Percentiles rank a stretch among this genome's conserved stretches.
Conservation (phyloP, 2,329 filamentous ascomycete species). For the Cercospora sp. region DNA sequence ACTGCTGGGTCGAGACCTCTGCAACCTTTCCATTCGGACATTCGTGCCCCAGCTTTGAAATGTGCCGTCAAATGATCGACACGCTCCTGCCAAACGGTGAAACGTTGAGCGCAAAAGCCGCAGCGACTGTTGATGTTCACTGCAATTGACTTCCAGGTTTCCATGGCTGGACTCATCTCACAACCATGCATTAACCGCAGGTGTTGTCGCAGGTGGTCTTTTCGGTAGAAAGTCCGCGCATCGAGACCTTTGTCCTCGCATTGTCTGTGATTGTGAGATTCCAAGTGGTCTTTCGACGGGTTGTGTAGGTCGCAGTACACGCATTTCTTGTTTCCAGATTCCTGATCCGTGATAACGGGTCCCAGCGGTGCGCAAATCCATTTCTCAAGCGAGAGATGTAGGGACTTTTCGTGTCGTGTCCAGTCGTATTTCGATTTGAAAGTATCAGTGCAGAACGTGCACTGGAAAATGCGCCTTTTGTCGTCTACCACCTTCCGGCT, state of each 20-base stretch:
- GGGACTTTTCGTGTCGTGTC: slow-evolving; percentile 65
- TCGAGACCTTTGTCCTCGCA: slow-evolving; percentile 67
- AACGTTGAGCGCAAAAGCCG: slow-evolving; percentile 53
- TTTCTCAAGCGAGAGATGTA: slow-evolving; percentile 67
- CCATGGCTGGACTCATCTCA: slow-evolving; percentile 62
- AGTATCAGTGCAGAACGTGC: slow-evolving; percentile 59
- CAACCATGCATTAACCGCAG: slow-evolving; percentile 60
- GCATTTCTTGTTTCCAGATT: slow-evolving; percentile 58
- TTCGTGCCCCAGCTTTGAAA: slow-evolving; percentile 55
- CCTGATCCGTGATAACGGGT: slow-evolving; percentile 56
- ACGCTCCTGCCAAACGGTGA: slow-evolving; percentile 54
- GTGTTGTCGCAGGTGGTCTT: slow-evolving; percentile 64
- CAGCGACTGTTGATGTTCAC: slow-evolving; percentile 56
- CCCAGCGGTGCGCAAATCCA: slow-evolving; percentile 61
- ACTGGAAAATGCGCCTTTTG: slow-evolving; percentile 54
- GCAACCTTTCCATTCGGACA: slow-evolving; percentile 58
- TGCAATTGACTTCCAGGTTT: slow-evolving; percentile 63
- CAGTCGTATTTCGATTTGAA: slow-evolving; percentile 61
- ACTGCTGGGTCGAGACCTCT: slow-evolving; percentile 53
- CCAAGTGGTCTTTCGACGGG: slow-evolving; percentile 57
- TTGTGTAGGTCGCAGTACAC: slow-evolving; percentile 59
- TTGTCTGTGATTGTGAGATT: slow-evolving; percentile 59
- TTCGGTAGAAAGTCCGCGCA: slow-evolving; percentile 64
- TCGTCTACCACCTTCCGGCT: slow-evolving; percentile 35
- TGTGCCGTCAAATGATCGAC: slow-evolving; percentile 56